Conservation (phyloP, 2,329 filamentous ascomycete genomes). For the Plenodomus lindquistii region DNA sequence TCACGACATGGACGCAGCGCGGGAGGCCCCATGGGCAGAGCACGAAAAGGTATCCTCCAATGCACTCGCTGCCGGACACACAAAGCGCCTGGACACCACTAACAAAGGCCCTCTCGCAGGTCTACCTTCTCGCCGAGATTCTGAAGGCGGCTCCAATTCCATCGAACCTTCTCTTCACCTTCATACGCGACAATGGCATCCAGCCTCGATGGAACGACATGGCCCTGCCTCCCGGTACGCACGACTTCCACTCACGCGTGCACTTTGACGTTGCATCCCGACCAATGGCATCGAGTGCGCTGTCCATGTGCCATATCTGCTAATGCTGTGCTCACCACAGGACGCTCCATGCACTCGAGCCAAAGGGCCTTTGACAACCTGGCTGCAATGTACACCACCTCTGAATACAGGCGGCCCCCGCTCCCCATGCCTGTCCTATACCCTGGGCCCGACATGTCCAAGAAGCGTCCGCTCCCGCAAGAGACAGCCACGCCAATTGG, state of each 20-base stretch:
- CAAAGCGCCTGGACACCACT: neutral
- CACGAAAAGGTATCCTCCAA: slow-evolving; percentile 50
- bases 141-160: slow-evolving; percentile 53
- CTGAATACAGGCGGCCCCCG: slow-evolving; percentile 36
- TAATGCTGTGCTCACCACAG: slow-evolving; percentile 23
- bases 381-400: slow-evolving; percentile 24
- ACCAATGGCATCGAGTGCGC: neutral
- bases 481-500: slow-evolving; percentile 41
- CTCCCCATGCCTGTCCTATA: slow-evolving; percentile 38
- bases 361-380: slow-evolving; percentile 42
- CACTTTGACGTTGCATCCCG: neutral
- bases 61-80: slow-evolving; percentile 1
- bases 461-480: slow-evolving; percentile 42
- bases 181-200: slow-evolving; percentile 50
- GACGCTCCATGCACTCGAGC: slow-evolving; percentile 43
- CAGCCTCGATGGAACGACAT: slow-evolving; percentile 55
- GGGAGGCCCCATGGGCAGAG: slow-evolving; percentile 51
- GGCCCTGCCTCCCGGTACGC: slow-evolving; percentile 55
- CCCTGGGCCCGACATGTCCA: slow-evolving; percentile 36
- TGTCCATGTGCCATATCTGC: neutral
- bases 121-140: slow-evolving; percentile 56
- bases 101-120: slow-evolving; percentile 21
- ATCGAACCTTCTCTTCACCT: slow-evolving; percentile 48
- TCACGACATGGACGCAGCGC: slow-evolving; percentile 47
- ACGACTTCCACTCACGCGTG: neutral